Conservation (phyloP, 2,329 filamentous ascomycete species). For the Cytospora chrysosperma region DNA sequence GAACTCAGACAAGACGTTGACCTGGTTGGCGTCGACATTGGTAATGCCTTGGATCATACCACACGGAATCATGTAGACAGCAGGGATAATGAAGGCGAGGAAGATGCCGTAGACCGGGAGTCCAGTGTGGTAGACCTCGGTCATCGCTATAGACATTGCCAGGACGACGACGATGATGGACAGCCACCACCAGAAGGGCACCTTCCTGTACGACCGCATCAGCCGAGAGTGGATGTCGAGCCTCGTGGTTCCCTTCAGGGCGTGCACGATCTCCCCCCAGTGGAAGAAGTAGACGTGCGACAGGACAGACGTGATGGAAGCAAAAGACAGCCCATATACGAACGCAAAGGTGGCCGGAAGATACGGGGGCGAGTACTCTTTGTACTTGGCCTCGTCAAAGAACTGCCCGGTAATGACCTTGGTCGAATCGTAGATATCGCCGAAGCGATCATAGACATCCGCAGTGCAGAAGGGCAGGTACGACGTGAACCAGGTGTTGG, state of each 20-base stretch:
- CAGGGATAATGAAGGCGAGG: slow-evolving; percentile 43
- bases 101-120: slow-evolving; percentile 46
- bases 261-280: slow-evolving; percentile 46
- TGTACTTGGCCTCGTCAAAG: slow-evolving; percentile 49
- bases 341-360: slow-evolving; percentile 44
- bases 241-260: slow-evolving; percentile 30
- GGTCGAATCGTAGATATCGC: slow-evolving; percentile 46
- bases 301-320: slow-evolving; percentile 34
- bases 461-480: slow-evolving; percentile 53
- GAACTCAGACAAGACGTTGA: slow-evolving; percentile 48
- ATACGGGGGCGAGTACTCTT: slow-evolving; percentile 52
- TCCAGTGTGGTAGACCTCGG: slow-evolving; percentile 45
- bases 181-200: slow-evolving; percentile 47
- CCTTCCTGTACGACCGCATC: slow-evolving; percentile 39
- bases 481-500: slow-evolving; percentile 49
- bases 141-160: slow-evolving; percentile 39
- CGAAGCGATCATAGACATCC: slow-evolving; percentile 55
- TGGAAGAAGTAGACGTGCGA: slow-evolving; percentile 62
- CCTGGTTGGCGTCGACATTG: slow-evolving; percentile 48
- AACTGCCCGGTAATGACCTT: slow-evolving; percentile 45
- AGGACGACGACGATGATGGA: slow-evolving; percentile 34
- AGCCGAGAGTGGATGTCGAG: slow-evolving; percentile 44
- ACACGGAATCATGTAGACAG: slow-evolving; percentile 46
- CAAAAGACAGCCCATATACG: slow-evolving; percentile 34
- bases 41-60: slow-evolving; percentile 49